Conservation (phyloP, 1,284 basidiomycete genomes). For the Sporisorium graminicola region DNA sequence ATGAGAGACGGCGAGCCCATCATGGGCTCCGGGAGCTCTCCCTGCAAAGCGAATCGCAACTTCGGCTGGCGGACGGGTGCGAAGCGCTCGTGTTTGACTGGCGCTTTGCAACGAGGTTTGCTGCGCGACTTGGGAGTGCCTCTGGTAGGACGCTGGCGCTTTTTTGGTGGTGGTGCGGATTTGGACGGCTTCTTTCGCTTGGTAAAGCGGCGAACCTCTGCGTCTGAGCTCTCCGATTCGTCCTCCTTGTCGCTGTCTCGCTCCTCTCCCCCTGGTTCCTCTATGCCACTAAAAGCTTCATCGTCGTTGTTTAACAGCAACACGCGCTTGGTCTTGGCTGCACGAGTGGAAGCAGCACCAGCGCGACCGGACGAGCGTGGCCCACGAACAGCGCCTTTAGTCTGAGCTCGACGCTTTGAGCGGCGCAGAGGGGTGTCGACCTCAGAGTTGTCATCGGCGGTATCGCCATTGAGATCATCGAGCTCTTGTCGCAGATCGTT, state of each 20-base stretch:
- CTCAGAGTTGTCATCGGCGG: slow-evolving; percentile 19
- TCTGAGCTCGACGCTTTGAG: slow-evolving; percentile 11
- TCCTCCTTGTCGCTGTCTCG: slow-evolving; percentile 23
- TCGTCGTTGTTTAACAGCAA: slow-evolving; percentile 13
- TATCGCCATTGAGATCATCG: slow-evolving; percentile 23
- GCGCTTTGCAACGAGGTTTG: slow-evolving; percentile 10
- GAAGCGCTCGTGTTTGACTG: slow-evolving; percentile 6
- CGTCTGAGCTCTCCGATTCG: slow-evolving; percentile 27
- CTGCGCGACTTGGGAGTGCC: slow-evolving; percentile 1
- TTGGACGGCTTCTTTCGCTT: slow-evolving; percentile 20
- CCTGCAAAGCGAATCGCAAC: slow-evolving; percentile 39
- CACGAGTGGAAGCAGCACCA: not conserved
- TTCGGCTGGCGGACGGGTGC: slow-evolving; percentile 3
- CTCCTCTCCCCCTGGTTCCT: slow-evolving; percentile 7
- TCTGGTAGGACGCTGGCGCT: slow-evolving; percentile 22
- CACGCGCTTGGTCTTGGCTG: not conserved
- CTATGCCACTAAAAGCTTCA: not conserved
- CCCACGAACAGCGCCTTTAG: not conserved
- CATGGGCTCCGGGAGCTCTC: slow-evolving; percentile 30
- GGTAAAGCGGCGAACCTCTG: not conserved
- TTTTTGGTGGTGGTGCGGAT: slow-evolving; percentile 13
- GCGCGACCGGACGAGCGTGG: not conserved
- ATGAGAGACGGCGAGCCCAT: slow-evolving; percentile 9
- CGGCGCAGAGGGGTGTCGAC: slow-evolving; percentile 10
- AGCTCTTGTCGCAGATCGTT: slow-evolving; percentile 16